Evolutionary conservation across 768 basidiomycete species (phyloP).

Genomic region (Psilocybe sp.): DNA sequence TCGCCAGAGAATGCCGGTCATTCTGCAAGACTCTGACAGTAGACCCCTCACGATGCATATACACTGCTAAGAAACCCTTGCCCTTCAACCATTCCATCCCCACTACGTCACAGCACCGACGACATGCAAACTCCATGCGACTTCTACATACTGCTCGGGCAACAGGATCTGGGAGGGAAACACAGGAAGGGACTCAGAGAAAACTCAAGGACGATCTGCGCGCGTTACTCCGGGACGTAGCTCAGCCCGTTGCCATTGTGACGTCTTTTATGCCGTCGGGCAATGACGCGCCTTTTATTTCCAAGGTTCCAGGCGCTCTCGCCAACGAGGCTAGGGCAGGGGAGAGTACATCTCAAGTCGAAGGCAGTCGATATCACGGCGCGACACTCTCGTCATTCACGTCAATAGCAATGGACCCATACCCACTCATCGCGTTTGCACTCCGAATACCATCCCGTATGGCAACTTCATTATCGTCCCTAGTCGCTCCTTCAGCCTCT

Average conservation of each 20-base stretch:
- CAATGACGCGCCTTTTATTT: slow-evolving; percentile 1
- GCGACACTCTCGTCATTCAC: slow-evolving; percentile 94
- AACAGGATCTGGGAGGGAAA: too few relatives aligned
- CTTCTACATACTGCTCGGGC: too few relatives aligned
- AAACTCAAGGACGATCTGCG: slow-evolving; percentile 38
- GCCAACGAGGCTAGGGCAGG: not conserved
- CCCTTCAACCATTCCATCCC: too few relatives aligned
- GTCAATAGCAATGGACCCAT: slow-evolving; percentile 86
- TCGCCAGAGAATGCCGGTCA: too few relatives aligned
- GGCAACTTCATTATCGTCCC: slow-evolving; percentile 55
- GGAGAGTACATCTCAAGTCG: not conserved
- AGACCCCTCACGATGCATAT: too few relatives aligned
- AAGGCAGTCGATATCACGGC: slow-evolving; percentile 58
- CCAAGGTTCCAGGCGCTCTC: not conserved
- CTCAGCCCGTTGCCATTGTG: slow-evolving; percentile 85
- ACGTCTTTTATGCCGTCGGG: slow-evolving; percentile 60
- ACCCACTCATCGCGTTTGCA: slow-evolving; percentile 86
- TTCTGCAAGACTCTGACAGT: too few relatives aligned
- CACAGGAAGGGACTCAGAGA: not conserved
- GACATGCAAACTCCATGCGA: too few relatives aligned
- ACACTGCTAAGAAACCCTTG: too few relatives aligned
- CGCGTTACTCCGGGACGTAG: slow-evolving; percentile 66
- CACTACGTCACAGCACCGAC: too few relatives aligned
- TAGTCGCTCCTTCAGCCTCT: slow-evolving; percentile 7
- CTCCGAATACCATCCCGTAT: slow-evolving; percentile 88